phyloP scores from a whole-genome alignment of 2,329 filamentous ascomycete genomes.

The Phialocephala sp. region DNA sequence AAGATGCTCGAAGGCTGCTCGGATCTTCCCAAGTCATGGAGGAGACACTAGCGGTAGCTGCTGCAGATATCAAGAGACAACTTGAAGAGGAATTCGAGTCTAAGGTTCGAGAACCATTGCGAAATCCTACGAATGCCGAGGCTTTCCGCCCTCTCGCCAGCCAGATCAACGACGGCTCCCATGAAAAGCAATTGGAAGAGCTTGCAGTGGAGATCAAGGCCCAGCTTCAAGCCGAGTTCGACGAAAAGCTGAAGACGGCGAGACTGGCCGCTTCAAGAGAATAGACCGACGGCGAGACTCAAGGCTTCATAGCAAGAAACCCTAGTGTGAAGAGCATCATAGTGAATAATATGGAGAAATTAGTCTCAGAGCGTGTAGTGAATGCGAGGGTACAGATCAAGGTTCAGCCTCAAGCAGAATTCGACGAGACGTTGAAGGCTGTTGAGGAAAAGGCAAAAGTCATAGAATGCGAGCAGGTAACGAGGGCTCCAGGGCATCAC shows the following conservation, averaged over 20 bases:
- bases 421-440: background rate
- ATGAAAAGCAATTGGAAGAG: too few species aligned
- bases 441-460: background rate
- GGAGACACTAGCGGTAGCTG: background rate
- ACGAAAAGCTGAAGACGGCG: background rate
- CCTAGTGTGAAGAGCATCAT: background rate
- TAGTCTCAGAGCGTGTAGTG: too few species aligned
- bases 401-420: background rate
- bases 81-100: background rate
- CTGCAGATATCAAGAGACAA: background rate
- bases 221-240: background rate
- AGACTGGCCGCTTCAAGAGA: background rate
- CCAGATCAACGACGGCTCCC: background rate
- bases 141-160: background rate
- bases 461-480: background rate
- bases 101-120: background rate
- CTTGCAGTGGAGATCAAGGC: background rate
- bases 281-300: too few species aligned
- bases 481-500: too few species aligned
- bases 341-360: too few species aligned
- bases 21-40: background rate
- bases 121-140: background rate
- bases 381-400: background rate
- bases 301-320: too few species aligned
- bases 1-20: background rate